Percentiles rank a stretch among this genome's conserved stretches.
phyloP scores from a whole-genome alignment of 2,329 filamentous ascomycete genomes.

The Malbranchea zuffiana region DNA sequence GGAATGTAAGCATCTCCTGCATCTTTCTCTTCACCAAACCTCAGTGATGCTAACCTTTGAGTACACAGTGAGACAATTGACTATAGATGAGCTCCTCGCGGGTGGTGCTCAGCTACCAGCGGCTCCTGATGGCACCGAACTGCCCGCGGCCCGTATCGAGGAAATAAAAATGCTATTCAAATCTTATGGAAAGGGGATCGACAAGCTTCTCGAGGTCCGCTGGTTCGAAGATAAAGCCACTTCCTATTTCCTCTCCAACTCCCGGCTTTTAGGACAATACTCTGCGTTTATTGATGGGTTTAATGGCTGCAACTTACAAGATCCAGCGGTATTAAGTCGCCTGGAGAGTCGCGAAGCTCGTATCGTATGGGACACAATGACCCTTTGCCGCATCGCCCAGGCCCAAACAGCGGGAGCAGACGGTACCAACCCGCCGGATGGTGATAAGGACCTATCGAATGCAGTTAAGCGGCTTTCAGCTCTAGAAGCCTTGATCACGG shows the following conservation, averaged over 20 bases:
- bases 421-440: conserved; percentile 27
- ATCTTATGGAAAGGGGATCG: conserved; percentile 64
- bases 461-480: conserved; percentile 61
- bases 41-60: neutral
- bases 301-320: conserved; percentile 27
- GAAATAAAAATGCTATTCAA: conserved; percentile 63
- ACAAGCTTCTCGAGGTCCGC: conserved; percentile 66
- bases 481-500: conserved; percentile 65
- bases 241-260: conserved; percentile 44
- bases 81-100: conserved; percentile 60
- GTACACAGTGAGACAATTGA: conserved; percentile 51
- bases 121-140: conserved; percentile 42
- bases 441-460: conserved; percentile 50
- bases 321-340: conserved; percentile 29
- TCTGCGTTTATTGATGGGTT: conserved; percentile 49
- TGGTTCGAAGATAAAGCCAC: conserved; percentile 61
- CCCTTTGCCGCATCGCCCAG: conserved; percentile 39
- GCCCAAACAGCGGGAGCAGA: conserved; percentile 18
- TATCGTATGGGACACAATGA: conserved; percentile 50
- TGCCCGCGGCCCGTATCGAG: conserved; percentile 42
- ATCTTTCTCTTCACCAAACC: neutral
- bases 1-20: conserved; percentile 8
- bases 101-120: conserved; percentile 51
- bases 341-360: conserved; percentile 47
- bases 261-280: conserved; percentile 54